phyloP scores from a whole-genome alignment of 108 stramenopile genomes.

The Aurantiochytrium sp. region DNA sequence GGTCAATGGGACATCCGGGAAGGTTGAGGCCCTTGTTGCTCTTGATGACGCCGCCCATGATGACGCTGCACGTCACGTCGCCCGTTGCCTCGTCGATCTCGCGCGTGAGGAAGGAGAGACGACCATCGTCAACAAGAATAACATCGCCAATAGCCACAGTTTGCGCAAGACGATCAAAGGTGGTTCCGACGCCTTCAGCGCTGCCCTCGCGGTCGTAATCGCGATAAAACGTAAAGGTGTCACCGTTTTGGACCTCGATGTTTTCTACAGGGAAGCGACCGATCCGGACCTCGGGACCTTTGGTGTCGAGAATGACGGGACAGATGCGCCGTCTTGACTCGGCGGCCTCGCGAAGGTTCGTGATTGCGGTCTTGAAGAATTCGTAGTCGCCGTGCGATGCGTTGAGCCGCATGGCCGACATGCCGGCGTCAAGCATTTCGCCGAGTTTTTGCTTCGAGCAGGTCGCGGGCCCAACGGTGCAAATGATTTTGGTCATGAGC shows the following conservation, averaged over 20 bases:
- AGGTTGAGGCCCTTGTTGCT: conserved; percentile 98
- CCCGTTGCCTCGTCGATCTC: conserved; percentile 64
- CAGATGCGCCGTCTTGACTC: conserved; percentile 45
- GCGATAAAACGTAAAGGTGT: conserved; percentile 47
- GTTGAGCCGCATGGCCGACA: conserved; percentile 81
- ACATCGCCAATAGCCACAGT: conserved; percentile 77
- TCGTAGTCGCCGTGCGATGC: conserved; percentile 62
- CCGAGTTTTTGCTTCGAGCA: conserved; percentile 57
- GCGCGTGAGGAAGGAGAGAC: conserved; percentile 61
- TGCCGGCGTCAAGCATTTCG: conserved; percentile 58
- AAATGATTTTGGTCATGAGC: conserved; percentile 68
- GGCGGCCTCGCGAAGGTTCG: conserved; percentile 34
- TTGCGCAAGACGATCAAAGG: conserved; percentile 70
- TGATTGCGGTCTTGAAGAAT: conserved; percentile 51
- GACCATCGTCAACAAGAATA: conserved; percentile 92
- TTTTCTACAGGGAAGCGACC: conserved; percentile 64
- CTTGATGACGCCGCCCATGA: conserved; percentile 70
- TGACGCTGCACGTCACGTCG: conserved; percentile 46
- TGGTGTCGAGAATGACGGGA: conserved; percentile 76
- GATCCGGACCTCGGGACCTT: conserved; percentile 85
- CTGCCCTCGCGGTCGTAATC: conserved; percentile 72
- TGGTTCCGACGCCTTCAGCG: conserved; percentile 75
- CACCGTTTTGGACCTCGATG: conserved; percentile 8
- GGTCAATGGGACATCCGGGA: conserved; percentile 88
- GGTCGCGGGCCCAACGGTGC: conserved; percentile 82